phyloP scores from a whole-genome alignment of 2,329 filamentous ascomycete species.

The Moelleriella libera region DNA sequence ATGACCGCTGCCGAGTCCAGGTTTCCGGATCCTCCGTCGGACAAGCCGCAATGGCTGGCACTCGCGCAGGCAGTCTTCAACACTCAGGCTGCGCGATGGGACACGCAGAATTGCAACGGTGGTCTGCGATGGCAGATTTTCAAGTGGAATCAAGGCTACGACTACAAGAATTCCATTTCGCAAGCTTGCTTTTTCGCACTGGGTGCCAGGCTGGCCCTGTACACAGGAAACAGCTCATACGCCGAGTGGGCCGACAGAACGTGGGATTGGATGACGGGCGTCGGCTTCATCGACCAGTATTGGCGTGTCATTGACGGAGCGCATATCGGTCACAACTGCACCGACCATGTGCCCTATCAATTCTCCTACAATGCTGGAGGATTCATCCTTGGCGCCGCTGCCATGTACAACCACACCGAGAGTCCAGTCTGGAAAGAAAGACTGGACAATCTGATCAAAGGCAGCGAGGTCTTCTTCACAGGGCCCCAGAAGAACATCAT shows the following conservation, averaged over 20 bases:
- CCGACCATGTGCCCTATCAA: conserved; percentile 42
- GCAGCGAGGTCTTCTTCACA: conserved; percentile 39
- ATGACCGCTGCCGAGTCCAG: conserved; percentile 59
- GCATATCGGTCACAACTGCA: conserved; percentile 42
- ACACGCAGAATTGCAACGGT: conserved; percentile 52
- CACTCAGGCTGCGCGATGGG: conserved; percentile 62
- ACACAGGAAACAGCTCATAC: conserved; percentile 67
- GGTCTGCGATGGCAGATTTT: conserved; percentile 80
- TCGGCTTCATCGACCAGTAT: conserved; percentile 43
- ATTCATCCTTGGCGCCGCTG: conserved; percentile 51
- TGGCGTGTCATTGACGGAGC: conserved; percentile 52
- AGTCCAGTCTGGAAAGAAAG: conserved; percentile 41
- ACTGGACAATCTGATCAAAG: conserved; percentile 40
- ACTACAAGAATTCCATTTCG: conserved; percentile 59
- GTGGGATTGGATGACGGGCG: conserved; percentile 52
- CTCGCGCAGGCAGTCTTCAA: conserved; percentile 74
- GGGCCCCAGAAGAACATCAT: conserved; percentile 40
- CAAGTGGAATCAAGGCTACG: conserved; percentile 66
- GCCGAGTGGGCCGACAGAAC: conserved; percentile 60
- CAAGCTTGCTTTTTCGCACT: conserved; percentile 50
- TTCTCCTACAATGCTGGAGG: conserved; percentile 58
- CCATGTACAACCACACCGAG: conserved; percentile 51
- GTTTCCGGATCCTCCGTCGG: conserved; percentile 42
- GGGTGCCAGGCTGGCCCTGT: conserved; percentile 55
- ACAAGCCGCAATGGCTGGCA: conserved; percentile 52